Evolutionary conservation across 2,329 filamentous ascomycete genomes (phyloP).

Genomic region (Pyrenophora graminea): DNA sequence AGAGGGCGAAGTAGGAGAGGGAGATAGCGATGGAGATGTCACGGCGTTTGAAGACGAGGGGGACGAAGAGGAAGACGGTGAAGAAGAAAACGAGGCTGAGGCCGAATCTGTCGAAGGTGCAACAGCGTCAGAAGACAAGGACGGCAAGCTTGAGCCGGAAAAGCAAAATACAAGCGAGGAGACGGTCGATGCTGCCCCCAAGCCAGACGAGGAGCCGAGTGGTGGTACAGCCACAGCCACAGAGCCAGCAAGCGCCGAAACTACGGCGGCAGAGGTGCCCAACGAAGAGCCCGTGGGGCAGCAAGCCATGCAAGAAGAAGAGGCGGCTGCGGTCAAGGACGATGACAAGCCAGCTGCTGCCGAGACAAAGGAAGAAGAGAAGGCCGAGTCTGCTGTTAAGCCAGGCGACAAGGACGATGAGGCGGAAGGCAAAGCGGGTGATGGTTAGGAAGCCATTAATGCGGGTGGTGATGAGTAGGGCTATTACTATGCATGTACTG

Average conservation of each 20-base stretch:
- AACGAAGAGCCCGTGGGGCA: slow-evolving; percentile 1
- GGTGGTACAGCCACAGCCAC: slow-evolving; percentile 3
- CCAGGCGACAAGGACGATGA: slow-evolving; percentile 13
- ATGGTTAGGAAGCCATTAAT: neutral
- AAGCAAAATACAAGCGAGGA: slow-evolving; percentile 24
- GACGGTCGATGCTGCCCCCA: slow-evolving; percentile 14
- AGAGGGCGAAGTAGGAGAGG: slow-evolving; percentile 13
- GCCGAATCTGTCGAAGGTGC: slow-evolving; percentile 27
- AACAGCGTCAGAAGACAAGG: slow-evolving; percentile 13
- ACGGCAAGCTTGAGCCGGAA: slow-evolving; percentile 19
- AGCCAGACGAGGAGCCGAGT: slow-evolving; percentile 13
- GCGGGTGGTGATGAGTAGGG: neutral
- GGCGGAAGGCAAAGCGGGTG: slow-evolving; percentile 9
- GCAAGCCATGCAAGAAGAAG: slow-evolving; percentile 9
- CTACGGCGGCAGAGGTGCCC: slow-evolving; percentile 3
- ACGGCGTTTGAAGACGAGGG: slow-evolving; percentile 25
- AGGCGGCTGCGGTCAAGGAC: slow-evolving; percentile 4
- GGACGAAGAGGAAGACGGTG: slow-evolving; percentile 16
- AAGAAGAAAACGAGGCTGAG: slow-evolving; percentile 13
- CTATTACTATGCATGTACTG: neutral
- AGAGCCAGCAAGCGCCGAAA: slow-evolving; percentile 9
- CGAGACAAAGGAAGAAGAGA: slow-evolving; percentile 23
- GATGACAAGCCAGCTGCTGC: neutral
- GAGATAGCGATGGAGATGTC: slow-evolving; percentile 8
- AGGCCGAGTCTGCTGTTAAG: slow-evolving; percentile 10